Base-by-base conservation (phyloP, 306 rosid species). In the Oemleria cerasiformis region DNA sequence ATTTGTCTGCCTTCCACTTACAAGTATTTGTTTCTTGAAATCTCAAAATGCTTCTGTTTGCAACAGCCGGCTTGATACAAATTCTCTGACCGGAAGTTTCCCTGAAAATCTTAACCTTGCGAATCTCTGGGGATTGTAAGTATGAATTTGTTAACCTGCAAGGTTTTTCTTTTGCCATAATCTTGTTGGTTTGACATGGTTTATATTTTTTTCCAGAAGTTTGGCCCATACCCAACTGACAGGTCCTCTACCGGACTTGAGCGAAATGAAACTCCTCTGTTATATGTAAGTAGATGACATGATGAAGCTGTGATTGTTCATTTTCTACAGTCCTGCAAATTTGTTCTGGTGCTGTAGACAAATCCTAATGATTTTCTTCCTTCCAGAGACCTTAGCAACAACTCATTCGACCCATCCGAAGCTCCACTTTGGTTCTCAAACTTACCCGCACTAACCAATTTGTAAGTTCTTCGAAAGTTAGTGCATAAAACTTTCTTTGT, bases 351-450 rank as follows among this genome's bases (percentile, higher is more conserved):
- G n/a, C n/a, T n/a, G n/a, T n/a, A n/a, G n/a, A n/a, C n/a, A n/a
- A n/a, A n/a, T n/a, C n/a, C n/a, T n/a, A n/a, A n/a, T n/a, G n/a
- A n/a, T n/a, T n/a, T n/a, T n/a, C n/a, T n/a, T n/a, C n/a, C n/a
- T 71, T 61, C 19, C 78, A 88, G 98, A 80, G 98, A 93, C 86
- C 89, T 93, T 57, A 91, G 96, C 71, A 91, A 84, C 83, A 88
- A 93, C 88, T 73, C 85, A 55, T 93, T 93, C 82, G 84, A 76
- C 66, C 61, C 91, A 61, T 82, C 94, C 10, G 84, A 73, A 75
- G 85, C 91, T 74, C 97, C 98, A 2, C 21, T 30, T 72, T 93
- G 98, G 97, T 84, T 93, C 83, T 67, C 86, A 56, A 68, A 75
- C 79, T 81, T 88, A 59, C 78, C 82, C 62, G 67, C 86, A 58